Base-by-base conservation (phyloP, 2,329 filamentous ascomycete species). In the Monilinia vaccinii-corymbosi region DNA sequence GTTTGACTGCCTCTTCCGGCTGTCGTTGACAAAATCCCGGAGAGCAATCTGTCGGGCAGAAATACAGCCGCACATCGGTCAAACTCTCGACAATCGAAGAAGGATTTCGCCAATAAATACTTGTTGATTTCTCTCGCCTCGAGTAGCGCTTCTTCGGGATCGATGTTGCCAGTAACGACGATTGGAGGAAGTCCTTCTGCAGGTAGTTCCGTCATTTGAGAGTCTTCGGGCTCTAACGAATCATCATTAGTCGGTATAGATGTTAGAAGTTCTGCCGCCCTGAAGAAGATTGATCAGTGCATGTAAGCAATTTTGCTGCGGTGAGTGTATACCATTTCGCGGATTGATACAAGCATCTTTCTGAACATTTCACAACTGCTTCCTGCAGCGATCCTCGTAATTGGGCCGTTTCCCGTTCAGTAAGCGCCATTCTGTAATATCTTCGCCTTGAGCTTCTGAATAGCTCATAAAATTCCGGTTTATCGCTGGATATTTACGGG, bases 41-140 rank as follows among this genome's bases (percentile, higher is more conserved):
- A 81, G n/a, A 90, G 80, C 38, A 89, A 79, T n/a, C 86, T 82
- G 64, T 90, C 83, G n/a, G 90, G 89, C 1, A 96, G 79, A 70
- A 96, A 95, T 44, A 95, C 87, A 56, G 90, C 88, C 34, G 93
- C 89, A 73, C 93, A 97, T 64, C 94, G 89, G 71, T 97, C 93
- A 69, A 87, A 97, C 72, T 99, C 94, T 67, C 90, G 88, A 68
- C 91, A 96, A 73, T 97, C 93, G 72, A 97, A 97, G 67, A 95
- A 87, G 0, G 93, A 88, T 73, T 97, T 97, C 57, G 94, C 93
- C 23, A 97, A 79, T 2, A 97, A 81, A 71, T 93, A 97, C 69
- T 85, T 89, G 74, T 87, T 85, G 38, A 90, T 78, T 74, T 97
- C 93, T 67, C 81, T 84, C 1, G 86, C 81, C 72, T 97, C 92